phyloP scores from a whole-genome alignment of 129 eudicot species.

The Flaveria robusta region DNA sequence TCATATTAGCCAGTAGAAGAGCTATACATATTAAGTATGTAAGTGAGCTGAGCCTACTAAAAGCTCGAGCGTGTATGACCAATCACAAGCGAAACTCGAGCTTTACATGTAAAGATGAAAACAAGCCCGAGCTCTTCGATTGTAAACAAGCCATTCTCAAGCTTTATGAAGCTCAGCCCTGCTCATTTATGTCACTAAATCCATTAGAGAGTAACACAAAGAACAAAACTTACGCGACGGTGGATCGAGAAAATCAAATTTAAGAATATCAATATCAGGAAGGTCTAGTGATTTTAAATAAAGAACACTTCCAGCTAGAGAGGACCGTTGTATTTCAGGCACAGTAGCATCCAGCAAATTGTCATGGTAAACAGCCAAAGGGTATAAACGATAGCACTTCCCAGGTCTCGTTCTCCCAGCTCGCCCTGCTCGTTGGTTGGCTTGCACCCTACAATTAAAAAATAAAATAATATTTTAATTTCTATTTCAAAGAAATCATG shows the following conservation, averaged over 20 bases:
- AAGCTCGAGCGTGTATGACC: neutral
- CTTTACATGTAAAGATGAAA: neutral
- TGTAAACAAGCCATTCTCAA: neutral
- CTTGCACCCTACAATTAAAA: constrained; percentile 71
- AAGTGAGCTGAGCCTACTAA: neutral
- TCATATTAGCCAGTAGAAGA: constrained; percentile 11
- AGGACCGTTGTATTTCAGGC: constrained; percentile 95
- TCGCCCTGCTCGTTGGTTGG: constrained; percentile 97
- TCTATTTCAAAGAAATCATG: neutral
- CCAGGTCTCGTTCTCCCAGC: constrained; percentile 99
- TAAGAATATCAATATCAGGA: constrained; percentile 89
- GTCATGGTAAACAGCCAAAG: constrained; percentile 73
- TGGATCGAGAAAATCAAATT: constrained; percentile 91
- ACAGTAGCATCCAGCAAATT: constrained; percentile 80
- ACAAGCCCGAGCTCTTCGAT: neutral
- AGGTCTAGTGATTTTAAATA: constrained; percentile 93
- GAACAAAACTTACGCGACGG: constrained; percentile 65
- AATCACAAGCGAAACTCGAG: neutral
- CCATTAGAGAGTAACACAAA: neutral
- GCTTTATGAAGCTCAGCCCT: neutral
- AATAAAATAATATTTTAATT: neutral
- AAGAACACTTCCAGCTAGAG: constrained; percentile 96
- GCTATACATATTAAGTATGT: neutral
- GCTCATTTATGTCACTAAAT: neutral
- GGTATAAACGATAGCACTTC: constrained; percentile 83